Conservation (phyloP, 768 basidiomycete genomes). For the Jaapia argillacea region DNA sequence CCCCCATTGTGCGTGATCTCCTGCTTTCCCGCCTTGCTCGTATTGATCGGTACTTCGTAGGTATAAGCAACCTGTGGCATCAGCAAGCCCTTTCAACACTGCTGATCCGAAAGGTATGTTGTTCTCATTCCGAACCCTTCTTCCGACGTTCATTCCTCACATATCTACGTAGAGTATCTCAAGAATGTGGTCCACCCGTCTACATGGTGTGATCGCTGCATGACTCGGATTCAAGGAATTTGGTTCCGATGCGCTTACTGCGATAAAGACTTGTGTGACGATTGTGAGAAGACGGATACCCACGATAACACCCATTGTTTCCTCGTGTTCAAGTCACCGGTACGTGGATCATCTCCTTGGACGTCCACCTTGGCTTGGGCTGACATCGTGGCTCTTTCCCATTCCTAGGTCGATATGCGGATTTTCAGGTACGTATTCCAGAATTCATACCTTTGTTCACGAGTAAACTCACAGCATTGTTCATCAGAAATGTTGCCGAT, state of each 20-base stretch:
- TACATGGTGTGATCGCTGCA: slow-evolving; percentile 82
- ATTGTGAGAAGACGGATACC: slow-evolving; percentile 71
- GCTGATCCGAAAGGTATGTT: slow-evolving; percentile 48
- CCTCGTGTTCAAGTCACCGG: slow-evolving; percentile 78
- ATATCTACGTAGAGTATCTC: slow-evolving; percentile 46
- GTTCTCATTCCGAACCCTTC: not conserved
- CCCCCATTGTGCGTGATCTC: slow-evolving; percentile 47
- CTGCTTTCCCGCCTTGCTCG: not conserved
- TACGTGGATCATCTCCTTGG: slow-evolving; percentile 28
- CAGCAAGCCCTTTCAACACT: slow-evolving; percentile 24
- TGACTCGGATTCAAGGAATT: slow-evolving; percentile 70
- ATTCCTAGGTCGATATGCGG: slow-evolving; percentile 61
- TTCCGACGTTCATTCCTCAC: no score
- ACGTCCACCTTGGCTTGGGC: not conserved
- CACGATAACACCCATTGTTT: slow-evolving; percentile 81
- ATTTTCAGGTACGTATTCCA: slow-evolving; percentile 58
- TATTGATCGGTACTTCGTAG: slow-evolving; percentile 22
- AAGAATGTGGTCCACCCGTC: slow-evolving; percentile 45
- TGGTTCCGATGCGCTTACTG: slow-evolving; percentile 94
- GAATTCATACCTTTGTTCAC: not conserved
- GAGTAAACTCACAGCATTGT: slow-evolving; percentile 1
- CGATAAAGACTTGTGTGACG: slow-evolving; percentile 75
- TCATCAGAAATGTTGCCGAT: slow-evolving; percentile 37
- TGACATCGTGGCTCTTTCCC: not conserved
- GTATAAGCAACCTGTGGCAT: slow-evolving; percentile 53